A percentile compares a stretch with the other conserved stretches of the same genome.
phyloP scores from a whole-genome alignment of 257 asterid species.

The Solanum corneliomulleri region DNA sequence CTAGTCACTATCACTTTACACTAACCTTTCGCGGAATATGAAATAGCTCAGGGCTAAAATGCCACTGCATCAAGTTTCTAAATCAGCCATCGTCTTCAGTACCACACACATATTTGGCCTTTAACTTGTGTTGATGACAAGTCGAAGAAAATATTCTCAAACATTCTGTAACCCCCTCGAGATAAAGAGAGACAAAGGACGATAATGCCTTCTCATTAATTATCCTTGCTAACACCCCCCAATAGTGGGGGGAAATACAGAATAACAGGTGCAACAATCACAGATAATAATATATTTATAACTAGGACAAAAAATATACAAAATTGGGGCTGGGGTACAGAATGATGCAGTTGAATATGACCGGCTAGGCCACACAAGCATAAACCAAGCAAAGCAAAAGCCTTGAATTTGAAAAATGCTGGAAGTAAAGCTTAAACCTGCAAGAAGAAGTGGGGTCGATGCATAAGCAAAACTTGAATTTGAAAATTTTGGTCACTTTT shows the following conservation, averaged over 20 bases:
- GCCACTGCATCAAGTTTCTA: background rate
- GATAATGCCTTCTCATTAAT: background rate
- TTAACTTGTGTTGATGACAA: background rate
- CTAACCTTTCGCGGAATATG: background rate
- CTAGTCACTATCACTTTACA: background rate
- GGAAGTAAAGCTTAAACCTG: conserved; percentile 12
- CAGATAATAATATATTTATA: background rate
- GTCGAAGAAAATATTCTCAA: background rate
- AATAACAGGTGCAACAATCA: background rate
- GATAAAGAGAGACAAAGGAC: background rate
- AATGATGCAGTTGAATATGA: background rate
- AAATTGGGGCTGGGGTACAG: background rate
- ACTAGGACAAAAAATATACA: background rate
- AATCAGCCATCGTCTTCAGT: background rate
- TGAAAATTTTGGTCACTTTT: background rate
- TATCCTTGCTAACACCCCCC: background rate
- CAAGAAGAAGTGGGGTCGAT: background rate
- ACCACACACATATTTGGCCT: background rate
- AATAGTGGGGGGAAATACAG: background rate
- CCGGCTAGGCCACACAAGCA: conserved; percentile 13
- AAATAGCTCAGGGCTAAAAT: background rate
- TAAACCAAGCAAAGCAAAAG: conserved; percentile 9
- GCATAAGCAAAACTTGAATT: background rate
- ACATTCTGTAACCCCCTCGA: background rate
- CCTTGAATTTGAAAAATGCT: conserved; percentile 7